phyloP scores from a whole-genome alignment of 345 rosid species.

The Ceriops tagal region DNA sequence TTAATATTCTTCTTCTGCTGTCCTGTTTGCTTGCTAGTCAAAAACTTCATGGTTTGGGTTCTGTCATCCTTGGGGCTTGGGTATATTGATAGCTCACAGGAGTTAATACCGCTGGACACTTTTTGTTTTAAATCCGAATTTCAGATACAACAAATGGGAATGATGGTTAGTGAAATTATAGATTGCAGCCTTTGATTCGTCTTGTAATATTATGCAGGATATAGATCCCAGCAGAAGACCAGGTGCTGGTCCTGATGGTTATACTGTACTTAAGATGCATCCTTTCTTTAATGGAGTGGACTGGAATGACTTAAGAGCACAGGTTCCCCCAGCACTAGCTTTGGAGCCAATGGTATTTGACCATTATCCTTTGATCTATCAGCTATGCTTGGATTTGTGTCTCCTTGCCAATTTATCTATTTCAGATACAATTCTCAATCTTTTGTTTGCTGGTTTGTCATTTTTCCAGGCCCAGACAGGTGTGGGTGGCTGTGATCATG shows the following conservation, averaged over 20 bases:
- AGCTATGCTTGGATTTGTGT: slow-evolving; percentile 3
- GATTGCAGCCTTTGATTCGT: slow-evolving; percentile 8
- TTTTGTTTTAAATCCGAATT: neutral
- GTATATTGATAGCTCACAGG: too few species aligned
- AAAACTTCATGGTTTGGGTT: too few species aligned
- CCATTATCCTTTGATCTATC: slow-evolving; percentile 5
- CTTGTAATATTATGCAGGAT: slow-evolving; percentile 48
- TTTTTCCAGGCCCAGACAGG: slow-evolving; percentile 48
- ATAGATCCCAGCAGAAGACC: slow-evolving; percentile 86
- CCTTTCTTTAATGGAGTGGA: slow-evolving; percentile 85
- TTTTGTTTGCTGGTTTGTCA: neutral
- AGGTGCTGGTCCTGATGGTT: slow-evolving; percentile 88
- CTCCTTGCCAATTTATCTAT: neutral
- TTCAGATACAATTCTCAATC: neutral
- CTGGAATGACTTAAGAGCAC: slow-evolving; percentile 71
- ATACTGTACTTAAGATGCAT: slow-evolving; percentile 73
- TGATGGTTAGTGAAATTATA: neutral
- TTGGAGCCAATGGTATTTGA: slow-evolving; percentile 54
- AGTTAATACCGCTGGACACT: too few species aligned
- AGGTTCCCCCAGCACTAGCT: slow-evolving; percentile 78
- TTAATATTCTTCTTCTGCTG: too few species aligned
- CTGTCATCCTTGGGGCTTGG: too few species aligned
- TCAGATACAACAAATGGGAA: neutral
- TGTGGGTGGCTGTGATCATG: slow-evolving; percentile 52
- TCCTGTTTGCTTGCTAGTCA: too few species aligned